Base-by-base conservation (phyloP, 2,329 filamentous ascomycete species). In the Calycina herbarum region DNA sequence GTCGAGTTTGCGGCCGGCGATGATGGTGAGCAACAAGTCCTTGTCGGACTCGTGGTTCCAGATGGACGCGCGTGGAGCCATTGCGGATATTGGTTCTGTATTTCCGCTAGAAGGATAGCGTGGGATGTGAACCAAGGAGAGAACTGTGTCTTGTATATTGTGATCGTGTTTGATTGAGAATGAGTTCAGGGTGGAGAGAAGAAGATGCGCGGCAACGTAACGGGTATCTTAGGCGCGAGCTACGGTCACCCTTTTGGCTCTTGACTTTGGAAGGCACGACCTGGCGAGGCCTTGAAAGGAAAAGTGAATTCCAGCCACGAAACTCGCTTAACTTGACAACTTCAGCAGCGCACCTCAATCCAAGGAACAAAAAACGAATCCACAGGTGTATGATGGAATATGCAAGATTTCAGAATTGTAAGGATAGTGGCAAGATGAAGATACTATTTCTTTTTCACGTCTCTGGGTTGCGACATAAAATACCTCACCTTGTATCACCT, bases 21-120 rank as follows among this genome's bases (percentile, higher is more conserved):
- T 74, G 40, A 76, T 73, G 1, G 69, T 63, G 1, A 76, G 68
- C 13, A 76, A 69, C n/a, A 76, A 64, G 59, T 74, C 70, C 35
- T 66, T 68, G 57, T 76, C 73, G 13, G 74, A 69, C 7, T 63
- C 63, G 27, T 70, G 58, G 29, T 73, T 66, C 74, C 74, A 76
- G 10, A 54, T 20, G 11, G 42, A 51, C 29, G 68, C 67, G n/a
- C 42, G 27, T 2, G 4, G 48, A 63, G 69, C 64, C 66, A 69
- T 73, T 24, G 24, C 68, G 61, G 29, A 38, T 42, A 58, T 27
- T 66, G 13, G 13, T 0, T 54, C 8, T 27, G 27, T 10, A 11
- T n/a, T 51, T 54, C 20, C 27, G 4, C 20, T 24, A 31, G n/a
- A 42, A 33, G 8, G 24, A 13, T 57, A 13, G 33, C n/a, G 60